Evolutionary conservation across 257 asterid genomes (phyloP).

Genomic region (Echites panduratus): DNA sequence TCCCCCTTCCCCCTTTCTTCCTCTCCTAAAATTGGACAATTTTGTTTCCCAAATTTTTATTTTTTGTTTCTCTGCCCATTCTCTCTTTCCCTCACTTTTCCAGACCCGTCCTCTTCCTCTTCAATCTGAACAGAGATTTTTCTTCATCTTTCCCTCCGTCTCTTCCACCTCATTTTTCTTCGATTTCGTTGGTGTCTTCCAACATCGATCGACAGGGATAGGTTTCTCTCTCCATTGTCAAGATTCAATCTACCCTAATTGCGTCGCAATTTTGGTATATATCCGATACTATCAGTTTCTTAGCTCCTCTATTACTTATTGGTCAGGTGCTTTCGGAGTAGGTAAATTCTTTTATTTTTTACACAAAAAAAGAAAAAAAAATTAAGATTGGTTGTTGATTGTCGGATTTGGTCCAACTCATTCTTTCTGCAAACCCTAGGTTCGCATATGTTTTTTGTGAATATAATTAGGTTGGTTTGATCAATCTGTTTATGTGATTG

Average conservation of each 20-base stretch:
- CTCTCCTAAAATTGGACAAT: neutral
- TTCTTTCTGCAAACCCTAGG: constrained; percentile 24
- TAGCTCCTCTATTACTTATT: neutral
- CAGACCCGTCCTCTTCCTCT: neutral
- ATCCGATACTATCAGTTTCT: neutral
- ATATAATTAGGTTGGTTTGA: constrained; percentile 20
- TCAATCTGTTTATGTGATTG: constrained; percentile 10
- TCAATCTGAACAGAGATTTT: neutral
- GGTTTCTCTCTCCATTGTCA: neutral
- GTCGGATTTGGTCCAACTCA: neutral
- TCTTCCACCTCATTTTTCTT: constrained; percentile 17
- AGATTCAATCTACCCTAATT: neutral
- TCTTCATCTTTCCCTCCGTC: constrained; percentile 1
- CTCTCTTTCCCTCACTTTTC: neutral
- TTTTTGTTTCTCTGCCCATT: constrained; percentile 6
- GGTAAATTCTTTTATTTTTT: constrained; percentile 15
- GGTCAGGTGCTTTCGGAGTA: constrained; percentile 23
- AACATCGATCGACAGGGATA: constrained; percentile 11
- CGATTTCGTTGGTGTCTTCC: constrained; percentile 16
- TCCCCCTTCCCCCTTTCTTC: constrained; percentile 1
- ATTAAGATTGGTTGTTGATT: neutral
- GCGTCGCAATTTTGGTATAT: neutral
- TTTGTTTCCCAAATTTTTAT: neutral
- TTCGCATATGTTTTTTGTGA: constrained; percentile 16
- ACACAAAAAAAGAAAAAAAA: neutral